A percentile compares a stretch with the other conserved stretches of the same genome.
These are phyloP conservation scores for Hypoxylon sp. DNA, from an alignment of 2,329 filamentous ascomycete genomes.

Conservation along the genomic window DNA sequence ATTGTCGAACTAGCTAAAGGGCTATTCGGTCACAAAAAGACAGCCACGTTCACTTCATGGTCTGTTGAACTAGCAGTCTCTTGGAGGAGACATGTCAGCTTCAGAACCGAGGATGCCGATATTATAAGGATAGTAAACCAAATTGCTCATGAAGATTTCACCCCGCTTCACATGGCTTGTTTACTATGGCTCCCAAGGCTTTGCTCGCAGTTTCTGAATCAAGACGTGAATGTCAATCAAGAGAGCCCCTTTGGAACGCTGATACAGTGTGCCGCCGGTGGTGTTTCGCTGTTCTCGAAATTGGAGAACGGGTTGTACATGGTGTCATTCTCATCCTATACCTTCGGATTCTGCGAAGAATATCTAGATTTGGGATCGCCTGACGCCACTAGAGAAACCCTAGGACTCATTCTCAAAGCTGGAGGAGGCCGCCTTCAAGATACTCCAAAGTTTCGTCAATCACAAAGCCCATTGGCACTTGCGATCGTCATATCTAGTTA, in stretches of 20 bases:
- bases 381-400: neutral
- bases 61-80: neutral
- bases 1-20: slow-evolving; percentile 17
- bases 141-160: slow-evolving; percentile 7
- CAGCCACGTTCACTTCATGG: slow-evolving; percentile 31
- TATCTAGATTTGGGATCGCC: neutral
- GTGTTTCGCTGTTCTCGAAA: neutral
- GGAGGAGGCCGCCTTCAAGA: too few relatives aligned
- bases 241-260: slow-evolving; percentile 19
- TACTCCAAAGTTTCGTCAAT: neutral
- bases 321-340: too few relatives aligned
- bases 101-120: too few relatives aligned
- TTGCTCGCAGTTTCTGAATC: slow-evolving; percentile 2
- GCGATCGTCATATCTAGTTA: neutral
- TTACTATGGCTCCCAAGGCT: slow-evolving; percentile 14
- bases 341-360: too few relatives aligned
- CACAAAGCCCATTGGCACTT: neutral
- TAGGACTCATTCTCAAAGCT: neutral
- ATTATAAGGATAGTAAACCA: neutral
- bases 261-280: slow-evolving; percentile 13
- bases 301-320: too few relatives aligned
- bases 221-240: neutral
- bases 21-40: slow-evolving; percentile 32
- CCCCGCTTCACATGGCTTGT: slow-evolving; percentile 19
- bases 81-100: too few relatives aligned